Conservation (phyloP, 768 basidiomycete species). For the Mycena vulgaris region DNA sequence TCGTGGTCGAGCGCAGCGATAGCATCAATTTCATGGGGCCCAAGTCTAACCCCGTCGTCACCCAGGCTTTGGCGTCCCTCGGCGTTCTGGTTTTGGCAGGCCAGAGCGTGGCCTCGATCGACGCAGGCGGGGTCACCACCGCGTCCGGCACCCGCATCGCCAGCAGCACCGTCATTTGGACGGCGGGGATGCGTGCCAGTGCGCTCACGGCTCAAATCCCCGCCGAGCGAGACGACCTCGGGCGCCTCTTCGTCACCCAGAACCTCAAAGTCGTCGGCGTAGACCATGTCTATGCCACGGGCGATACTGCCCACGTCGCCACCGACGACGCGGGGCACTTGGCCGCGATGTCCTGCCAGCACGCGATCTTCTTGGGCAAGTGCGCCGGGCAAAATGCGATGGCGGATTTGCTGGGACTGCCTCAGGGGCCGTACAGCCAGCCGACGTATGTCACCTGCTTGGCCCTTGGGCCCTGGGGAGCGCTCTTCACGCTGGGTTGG, state of each 20-base stretch:
- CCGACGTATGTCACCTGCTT: slow-evolving; percentile 40
- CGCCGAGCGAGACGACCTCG: slow-evolving; percentile 34
- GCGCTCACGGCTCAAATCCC: slow-evolving; percentile 40
- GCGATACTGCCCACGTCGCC: slow-evolving; percentile 37
- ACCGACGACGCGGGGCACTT: slow-evolving; percentile 38
- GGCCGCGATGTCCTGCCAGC: slow-evolving; percentile 38
- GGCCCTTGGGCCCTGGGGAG: slow-evolving; percentile 41
- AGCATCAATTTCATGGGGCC: slow-evolving; percentile 36
- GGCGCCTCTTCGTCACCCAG: slow-evolving; percentile 35
- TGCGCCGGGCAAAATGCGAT: slow-evolving; percentile 37
- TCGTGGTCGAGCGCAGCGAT: slow-evolving; percentile 33
- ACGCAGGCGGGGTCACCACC: slow-evolving; percentile 37
- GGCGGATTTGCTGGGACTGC: slow-evolving; percentile 38
- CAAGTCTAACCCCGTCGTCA: slow-evolving; percentile 31
- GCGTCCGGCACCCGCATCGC: slow-evolving; percentile 35
- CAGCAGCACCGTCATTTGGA: slow-evolving; percentile 42
- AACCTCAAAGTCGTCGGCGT: slow-evolving; percentile 37
- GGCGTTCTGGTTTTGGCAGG: slow-evolving; percentile 32
- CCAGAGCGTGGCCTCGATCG: slow-evolving; percentile 36
- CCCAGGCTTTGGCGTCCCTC: slow-evolving; percentile 32
- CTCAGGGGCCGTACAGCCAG: slow-evolving; percentile 33
- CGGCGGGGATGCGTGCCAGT: slow-evolving; percentile 41
- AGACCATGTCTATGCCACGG: slow-evolving; percentile 37
- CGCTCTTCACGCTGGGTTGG: slow-evolving; percentile 41
- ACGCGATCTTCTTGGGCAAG: slow-evolving; percentile 38